phyloP scores from a whole-genome alignment of 1,284 basidiomycete species.

The Blastosporella zonata region DNA sequence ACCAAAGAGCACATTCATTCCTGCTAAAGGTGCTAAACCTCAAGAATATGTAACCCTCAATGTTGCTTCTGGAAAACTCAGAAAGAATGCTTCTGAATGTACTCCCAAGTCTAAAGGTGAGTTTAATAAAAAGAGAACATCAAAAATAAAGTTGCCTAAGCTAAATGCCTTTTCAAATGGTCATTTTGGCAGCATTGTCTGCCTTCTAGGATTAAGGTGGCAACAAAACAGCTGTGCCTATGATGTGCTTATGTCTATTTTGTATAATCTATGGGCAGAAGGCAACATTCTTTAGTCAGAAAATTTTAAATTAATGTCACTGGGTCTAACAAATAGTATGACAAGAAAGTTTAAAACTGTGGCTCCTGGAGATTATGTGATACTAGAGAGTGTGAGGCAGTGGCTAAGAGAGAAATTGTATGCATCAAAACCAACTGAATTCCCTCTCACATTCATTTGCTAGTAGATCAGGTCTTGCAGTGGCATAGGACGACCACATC shows the following conservation, averaged over 20 bases:
- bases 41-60: too few species aligned
- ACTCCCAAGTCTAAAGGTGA: too few species aligned
- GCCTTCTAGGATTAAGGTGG: slow-evolving; percentile 9
- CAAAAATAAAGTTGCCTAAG: too few species aligned
- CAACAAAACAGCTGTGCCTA: slow-evolving; percentile 14
- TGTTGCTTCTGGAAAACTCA: too few species aligned
- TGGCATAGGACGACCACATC: too few species aligned
- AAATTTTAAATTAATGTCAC: not conserved
- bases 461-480: too few species aligned
- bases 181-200: too few species aligned
- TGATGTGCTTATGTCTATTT: slow-evolving; percentile 6
- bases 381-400: not conserved
- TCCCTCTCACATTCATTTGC: too few species aligned
- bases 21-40: not conserved
- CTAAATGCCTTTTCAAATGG: too few species aligned
- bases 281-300: not conserved
- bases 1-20: not conserved
- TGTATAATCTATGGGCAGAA: slow-evolving; percentile 8
- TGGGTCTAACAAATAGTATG: not conserved
- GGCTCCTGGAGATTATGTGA: not conserved
- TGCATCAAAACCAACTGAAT: too few species aligned
- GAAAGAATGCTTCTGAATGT: too few species aligned
- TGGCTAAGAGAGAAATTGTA: not conserved
- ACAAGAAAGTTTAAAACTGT: not conserved
- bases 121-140: not conserved